Base-by-base conservation (phyloP, 805 yeast genomes). In the Sungouiozyma intestinalis region DNA sequence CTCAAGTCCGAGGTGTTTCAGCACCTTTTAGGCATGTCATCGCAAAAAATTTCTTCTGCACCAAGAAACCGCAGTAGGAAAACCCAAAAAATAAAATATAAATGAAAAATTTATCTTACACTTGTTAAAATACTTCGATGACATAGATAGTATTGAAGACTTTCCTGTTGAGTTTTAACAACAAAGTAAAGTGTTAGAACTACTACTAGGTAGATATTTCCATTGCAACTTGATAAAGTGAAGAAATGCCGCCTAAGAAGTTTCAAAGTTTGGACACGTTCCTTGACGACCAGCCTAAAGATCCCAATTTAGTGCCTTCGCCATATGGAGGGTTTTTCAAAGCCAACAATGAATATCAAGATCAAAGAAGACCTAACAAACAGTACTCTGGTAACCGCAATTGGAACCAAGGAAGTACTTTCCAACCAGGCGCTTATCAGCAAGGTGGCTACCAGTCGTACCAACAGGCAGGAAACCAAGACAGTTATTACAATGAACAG, bases 251-350 rank as follows among this genome's bases (percentile, higher is more conserved):
- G 11, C 29, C 29, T 11, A 41, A 41, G 44, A 59, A 59, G 45
- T 57, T 58, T 40, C 54, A 50, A 39, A 48, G 51, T 39, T 46
- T 60, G 40, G 55, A 54, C 40, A 54, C 51, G 35, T 58, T 54
- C 39, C 42, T 60, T 39, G 58, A 49, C 37, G 54, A 54, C 6
- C 59, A 58, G 33, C 56, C 58, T 33, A 47, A 51, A 38, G 62
- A 57, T 41, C 57, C 61, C 36, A 54, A 50, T 38, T 42, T 45
- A 36, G 59, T 55, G 33, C 42, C 57, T 20, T 60, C 65, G 11
- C 63, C 62, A 35, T 62, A 48, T 38, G 65, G 64, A 39, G 63
- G 64, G 14, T 58, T 52, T 40, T 58, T 60, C 40, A 58, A 54
- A 36, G 47, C 43, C 20, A 44, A 46, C 17, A 48, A 45, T 24